Evolutionary conservation across 495 filamentous ascomycete genomes (phyloP).

Genomic region (Neurospora sp.): DNA sequence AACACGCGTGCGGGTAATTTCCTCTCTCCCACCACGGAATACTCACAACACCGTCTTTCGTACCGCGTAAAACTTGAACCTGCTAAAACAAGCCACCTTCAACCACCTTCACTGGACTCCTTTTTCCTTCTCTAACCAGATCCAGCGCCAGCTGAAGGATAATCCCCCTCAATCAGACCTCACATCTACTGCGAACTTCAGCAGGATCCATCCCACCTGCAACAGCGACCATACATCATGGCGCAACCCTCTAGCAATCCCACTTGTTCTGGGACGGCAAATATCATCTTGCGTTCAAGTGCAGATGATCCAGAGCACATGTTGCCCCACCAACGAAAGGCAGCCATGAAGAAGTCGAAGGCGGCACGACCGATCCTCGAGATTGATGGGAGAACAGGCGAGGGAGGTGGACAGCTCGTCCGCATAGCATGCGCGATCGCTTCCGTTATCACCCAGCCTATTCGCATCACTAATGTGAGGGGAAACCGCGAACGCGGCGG

Average conservation of each 20-base stretch:
- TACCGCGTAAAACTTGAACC: not conserved
- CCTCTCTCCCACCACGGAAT: not conserved
- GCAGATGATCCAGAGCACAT: not conserved
- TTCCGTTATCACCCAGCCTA: constrained; percentile 51
- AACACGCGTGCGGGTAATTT: not conserved
- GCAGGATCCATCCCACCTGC: not conserved
- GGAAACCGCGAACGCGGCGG: constrained; percentile 49
- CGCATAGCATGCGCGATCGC: constrained; percentile 61
- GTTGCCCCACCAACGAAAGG: not conserved
- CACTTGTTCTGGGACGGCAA: not conserved
- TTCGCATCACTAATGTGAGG: constrained; percentile 59
- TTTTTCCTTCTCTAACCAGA: not conserved
- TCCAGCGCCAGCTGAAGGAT: not conserved
- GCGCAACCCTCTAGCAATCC: not conserved
- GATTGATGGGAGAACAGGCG: constrained; percentile 62
- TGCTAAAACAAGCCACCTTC: not conserved
- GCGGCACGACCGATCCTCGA: constrained; percentile 12
- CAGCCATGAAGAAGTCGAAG: constrained; percentile 11
- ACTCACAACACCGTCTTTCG: not conserved
- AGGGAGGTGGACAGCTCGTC: constrained; percentile 78
- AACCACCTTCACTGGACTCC: not conserved
- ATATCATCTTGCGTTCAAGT: not conserved
- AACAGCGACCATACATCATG: not conserved
- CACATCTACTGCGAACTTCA: not conserved
- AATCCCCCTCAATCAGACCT: not conserved